Base-by-base conservation (phyloP, 371 early-diverging fungal genomes). In the Polyrhizophydium stewartii region DNA sequence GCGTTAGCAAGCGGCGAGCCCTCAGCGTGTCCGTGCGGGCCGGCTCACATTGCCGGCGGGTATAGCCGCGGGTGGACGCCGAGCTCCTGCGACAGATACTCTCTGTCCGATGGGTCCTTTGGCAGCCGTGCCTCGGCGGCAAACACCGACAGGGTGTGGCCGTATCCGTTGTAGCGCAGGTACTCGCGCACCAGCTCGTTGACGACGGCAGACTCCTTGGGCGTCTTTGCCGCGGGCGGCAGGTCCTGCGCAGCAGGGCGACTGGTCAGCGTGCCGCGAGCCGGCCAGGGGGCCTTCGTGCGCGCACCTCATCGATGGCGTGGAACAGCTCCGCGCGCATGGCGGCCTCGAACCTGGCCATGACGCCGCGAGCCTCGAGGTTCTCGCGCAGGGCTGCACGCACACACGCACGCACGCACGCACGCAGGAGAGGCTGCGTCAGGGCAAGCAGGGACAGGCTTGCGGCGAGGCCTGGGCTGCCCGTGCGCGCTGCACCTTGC, bases 131-230 rank as follows among this genome's bases (percentile, higher is more conserved):
- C 22, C 28, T 47, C 49, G 19, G 62, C 53, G 7, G 60, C 24
- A 55, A 66, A 65, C 24, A 66, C 65, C 1, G 63, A 59, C 16
- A 64, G 41, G 37, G 63, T 22, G 32, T 72, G 72, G 41, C 59
- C 47, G 59, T 72, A 72, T 16, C 73, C 73, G 37, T 69, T 66
- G 35, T 45, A 66, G 19, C 55, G 32, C 31, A 75, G 61, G 51
- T 75, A 75, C 55, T 75, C 76, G 24, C 69, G 22, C 1, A 75
- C 55, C 13, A 75, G 59, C 51, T 68, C 73, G 47, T 75, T 75
- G 22, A 75, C 41, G 5, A 75, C 49, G 17, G 38, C 52, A 9
- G 70, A 70, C 61, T 71, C 71, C 17, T 25, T 43, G 16, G 43
- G n/a, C 43, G n/a, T 17, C 16, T n/a, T 17, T 43, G n/a, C 16